These are phyloP conservation scores for Ophiostoma quercus DNA, from an alignment of 2,329 filamentous ascomycete species.

Conservation along the genomic window DNA sequence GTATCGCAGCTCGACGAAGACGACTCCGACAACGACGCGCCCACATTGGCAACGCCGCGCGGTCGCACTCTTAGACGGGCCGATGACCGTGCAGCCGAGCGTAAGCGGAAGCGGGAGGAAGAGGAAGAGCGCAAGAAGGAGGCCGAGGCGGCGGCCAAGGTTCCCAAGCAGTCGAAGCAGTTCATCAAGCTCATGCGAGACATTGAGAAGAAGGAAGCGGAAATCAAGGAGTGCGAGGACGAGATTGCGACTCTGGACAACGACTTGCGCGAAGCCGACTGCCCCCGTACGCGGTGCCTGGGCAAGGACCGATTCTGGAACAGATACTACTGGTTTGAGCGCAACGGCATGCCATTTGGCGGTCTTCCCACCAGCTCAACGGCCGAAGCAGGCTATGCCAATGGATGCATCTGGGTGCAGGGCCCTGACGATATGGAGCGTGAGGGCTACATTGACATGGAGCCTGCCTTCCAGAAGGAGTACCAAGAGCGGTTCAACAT, in stretches of 20 bases:
- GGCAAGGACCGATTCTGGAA: conserved; percentile 98
- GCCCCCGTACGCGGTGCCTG: conserved; percentile 79
- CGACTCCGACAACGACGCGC: conserved; percentile 65
- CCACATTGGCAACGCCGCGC: conserved; percentile 44
- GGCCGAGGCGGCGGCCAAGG: conserved; percentile 58
- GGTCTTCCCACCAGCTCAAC: conserved; percentile 86
- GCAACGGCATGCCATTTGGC: conserved; percentile 94
- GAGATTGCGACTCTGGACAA: conserved; percentile 83
- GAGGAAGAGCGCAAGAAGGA: conserved; percentile 64
- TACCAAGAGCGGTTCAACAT: conserved; percentile 74
- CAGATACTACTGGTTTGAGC: conserved; percentile 98
- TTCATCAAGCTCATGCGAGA: conserved; percentile 83
- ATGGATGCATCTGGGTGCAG: conserved; percentile 93
- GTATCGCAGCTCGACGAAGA: conserved; percentile 54
- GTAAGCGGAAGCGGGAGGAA: conserved; percentile 69
- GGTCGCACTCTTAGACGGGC: conserved; percentile 56
- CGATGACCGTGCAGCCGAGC: conserved; percentile 64
- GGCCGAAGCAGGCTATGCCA: conserved; percentile 79
- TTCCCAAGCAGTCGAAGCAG: conserved; percentile 76
- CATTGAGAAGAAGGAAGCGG: conserved; percentile 78
- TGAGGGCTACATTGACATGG: conserved; percentile 77
- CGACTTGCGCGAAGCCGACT: conserved; percentile 89
- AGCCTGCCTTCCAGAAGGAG: conserved; percentile 63
- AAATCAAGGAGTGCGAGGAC: conserved; percentile 75
- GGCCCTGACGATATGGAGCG: conserved; percentile 86